A percentile compares a stretch with the other conserved stretches of the same genome.
Evolutionary conservation across 441 rosid genomes (phyloP).

Genomic region (Pelargonium cotyledonis): DNA sequence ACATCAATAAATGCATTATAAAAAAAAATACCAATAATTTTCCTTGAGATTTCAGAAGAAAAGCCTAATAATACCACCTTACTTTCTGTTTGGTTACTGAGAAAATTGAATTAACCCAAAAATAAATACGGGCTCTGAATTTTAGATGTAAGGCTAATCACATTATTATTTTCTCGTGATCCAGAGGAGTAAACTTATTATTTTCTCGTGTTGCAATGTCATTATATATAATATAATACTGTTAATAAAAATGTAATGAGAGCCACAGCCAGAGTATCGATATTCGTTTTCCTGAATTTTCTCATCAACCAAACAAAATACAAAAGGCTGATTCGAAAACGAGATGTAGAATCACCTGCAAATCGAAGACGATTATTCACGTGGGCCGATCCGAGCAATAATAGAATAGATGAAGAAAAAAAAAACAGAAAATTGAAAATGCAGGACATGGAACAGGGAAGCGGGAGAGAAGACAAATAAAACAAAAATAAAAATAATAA

Average conservation of each 20-base stretch:
- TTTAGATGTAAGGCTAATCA: neutral
- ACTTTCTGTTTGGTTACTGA: conserved; percentile 2
- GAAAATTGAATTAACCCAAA: neutral
- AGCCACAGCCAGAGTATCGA: neutral
- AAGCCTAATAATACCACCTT: neutral
- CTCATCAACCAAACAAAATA: conserved; percentile 2
- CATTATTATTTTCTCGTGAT: neutral
- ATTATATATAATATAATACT: neutral
- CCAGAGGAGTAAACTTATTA: neutral
- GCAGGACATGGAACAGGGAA: neutral
- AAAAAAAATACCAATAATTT: neutral
- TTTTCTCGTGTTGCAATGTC: neutral
- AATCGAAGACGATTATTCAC: neutral
- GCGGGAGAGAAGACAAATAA: neutral
- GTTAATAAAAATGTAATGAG: neutral
- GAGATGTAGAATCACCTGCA: neutral
- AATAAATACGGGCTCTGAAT: neutral
- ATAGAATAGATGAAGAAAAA: neutral
- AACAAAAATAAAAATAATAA: no score
- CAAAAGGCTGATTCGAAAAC: neutral
- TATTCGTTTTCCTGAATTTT: neutral
- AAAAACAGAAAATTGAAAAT: neutral
- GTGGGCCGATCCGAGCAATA: neutral
- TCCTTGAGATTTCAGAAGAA: neutral
- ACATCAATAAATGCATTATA: neutral